A percentile compares a stretch with the other conserved stretches of the same genome.
Evolutionary conservation across 2,329 filamentous ascomycete species (phyloP).

Genomic region (Blastomyces parvus): DNA sequence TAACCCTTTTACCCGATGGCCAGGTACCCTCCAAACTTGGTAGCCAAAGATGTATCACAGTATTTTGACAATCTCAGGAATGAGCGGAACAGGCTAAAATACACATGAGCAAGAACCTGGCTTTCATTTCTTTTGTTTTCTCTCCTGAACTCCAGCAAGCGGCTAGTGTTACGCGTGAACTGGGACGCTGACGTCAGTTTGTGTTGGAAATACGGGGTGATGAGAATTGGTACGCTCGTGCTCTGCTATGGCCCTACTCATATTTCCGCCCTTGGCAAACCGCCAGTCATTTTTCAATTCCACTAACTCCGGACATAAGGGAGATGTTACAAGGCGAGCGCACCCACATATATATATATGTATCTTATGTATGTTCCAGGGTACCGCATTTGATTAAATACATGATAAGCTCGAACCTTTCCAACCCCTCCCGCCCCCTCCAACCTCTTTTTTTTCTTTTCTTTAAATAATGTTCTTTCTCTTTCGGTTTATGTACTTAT

Average conservation of each 20-base stretch:
- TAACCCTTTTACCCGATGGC: neutral
- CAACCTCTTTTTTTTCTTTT: neutral
- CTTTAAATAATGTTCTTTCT: neutral
- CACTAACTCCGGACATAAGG: too few species aligned
- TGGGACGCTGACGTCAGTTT: neutral
- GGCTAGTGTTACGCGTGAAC: neutral
- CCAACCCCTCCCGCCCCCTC: neutral
- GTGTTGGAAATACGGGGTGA: too few species aligned
- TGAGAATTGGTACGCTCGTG: too few species aligned
- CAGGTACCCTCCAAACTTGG: neutral
- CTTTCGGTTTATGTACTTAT: neutral
- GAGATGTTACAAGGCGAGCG: too few species aligned
- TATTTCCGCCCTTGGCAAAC: too few species aligned
- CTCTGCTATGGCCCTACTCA: too few species aligned
- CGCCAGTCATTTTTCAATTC: too few species aligned
- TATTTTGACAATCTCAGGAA: slow-evolving; percentile 8
- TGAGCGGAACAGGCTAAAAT: neutral
- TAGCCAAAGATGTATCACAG: neutral
- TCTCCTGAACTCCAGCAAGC: neutral
- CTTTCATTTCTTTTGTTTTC: neutral
- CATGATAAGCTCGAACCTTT: neutral
- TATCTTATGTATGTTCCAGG: neutral
- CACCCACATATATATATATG: neutral
- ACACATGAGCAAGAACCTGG: neutral
- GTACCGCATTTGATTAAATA: neutral